Conservation (phyloP, 2,329 filamentous ascomycete genomes). For the Colletotrichum sp. region DNA sequence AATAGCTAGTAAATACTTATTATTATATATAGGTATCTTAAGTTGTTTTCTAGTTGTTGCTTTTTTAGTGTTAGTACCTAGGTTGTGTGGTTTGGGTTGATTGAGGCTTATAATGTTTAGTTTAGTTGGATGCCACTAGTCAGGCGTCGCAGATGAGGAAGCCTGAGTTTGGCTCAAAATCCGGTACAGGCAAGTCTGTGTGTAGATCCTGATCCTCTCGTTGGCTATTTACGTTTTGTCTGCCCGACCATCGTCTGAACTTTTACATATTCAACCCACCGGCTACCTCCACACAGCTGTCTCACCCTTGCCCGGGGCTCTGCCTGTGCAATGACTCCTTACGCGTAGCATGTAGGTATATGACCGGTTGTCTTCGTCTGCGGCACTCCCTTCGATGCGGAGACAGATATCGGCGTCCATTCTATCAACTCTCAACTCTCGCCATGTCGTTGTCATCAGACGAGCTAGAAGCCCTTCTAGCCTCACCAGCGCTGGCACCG, state of each 20-base stretch:
- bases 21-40: too few relatives aligned
- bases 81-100: too few relatives aligned
- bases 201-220: neutral
- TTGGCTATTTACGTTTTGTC: neutral
- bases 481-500: conserved; percentile 8
- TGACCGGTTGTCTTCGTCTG: neutral
- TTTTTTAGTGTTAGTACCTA: too few relatives aligned
- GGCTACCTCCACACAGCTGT: neutral
- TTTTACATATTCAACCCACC: neutral
- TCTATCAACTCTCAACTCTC: neutral
- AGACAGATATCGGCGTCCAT: neutral
- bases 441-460: neutral
- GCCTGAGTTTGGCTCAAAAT: neutral
- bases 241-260: neutral
- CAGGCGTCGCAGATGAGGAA: neutral
- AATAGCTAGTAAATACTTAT: too few relatives aligned
- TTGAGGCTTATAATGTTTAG: too few relatives aligned
- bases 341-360: neutral
- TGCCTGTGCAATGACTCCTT: neutral
- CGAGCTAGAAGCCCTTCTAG: conserved; percentile 14
- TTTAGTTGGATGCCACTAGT: too few relatives aligned
- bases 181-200: neutral
- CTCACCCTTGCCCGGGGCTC: neutral
- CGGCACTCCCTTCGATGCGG: neutral
- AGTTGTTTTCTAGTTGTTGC: too few relatives aligned